Base-by-base conservation (phyloP, 108 stramenopile genomes). In the Chaetoceros tenuissimus region DNA sequence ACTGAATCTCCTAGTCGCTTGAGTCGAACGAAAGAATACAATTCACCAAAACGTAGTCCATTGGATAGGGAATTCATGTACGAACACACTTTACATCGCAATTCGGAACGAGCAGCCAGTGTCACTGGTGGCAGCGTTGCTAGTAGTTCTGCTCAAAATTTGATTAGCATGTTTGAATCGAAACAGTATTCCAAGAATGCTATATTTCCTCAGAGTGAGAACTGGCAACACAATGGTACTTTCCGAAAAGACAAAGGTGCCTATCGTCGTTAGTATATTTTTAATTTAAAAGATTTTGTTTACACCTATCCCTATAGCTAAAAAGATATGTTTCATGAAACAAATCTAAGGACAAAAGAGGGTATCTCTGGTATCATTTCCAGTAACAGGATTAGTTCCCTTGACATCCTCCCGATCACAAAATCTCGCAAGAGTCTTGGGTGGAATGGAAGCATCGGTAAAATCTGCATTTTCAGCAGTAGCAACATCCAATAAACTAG, bases 291-390 rank as follows among this genome's bases (percentile, higher is more conserved):
- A n/a, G n/a, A n/a, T n/a, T n/a, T n/a, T n/a, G n/a, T n/a, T n/a
- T n/a, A n/a, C n/a, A n/a, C n/a, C n/a, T n/a, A n/a, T n/a, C n/a
- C n/a, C n/a, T n/a, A n/a, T n/a, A n/a, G n/a, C n/a, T n/a, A n/a
- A n/a, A n/a, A n/a, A n/a, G n/a, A n/a, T n/a, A n/a, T n/a, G n/a
- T n/a, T n/a, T n/a, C n/a, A n/a, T n/a, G n/a, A n/a, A n/a, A n/a
- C n/a, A n/a, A n/a, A n/a, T 13, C n/a, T 63, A 79, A 16, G 62
- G 72, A 61, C 96, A 97, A 79, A 95, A 87, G 20, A 94, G 67
- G 63, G 74, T 75, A 3, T 97, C 96, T 54, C 89, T 67, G 1
- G 96, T 97, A 64, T 94, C 92, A 5, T 69, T 88, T n/a, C 91
- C 91, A 8, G 96, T 94, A 0, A 61, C 68, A 2, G 92, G 89